Evolutionary conservation across 139 green algal species (phyloP).

Genomic region (Chlamydomonas eustigma): DNA sequence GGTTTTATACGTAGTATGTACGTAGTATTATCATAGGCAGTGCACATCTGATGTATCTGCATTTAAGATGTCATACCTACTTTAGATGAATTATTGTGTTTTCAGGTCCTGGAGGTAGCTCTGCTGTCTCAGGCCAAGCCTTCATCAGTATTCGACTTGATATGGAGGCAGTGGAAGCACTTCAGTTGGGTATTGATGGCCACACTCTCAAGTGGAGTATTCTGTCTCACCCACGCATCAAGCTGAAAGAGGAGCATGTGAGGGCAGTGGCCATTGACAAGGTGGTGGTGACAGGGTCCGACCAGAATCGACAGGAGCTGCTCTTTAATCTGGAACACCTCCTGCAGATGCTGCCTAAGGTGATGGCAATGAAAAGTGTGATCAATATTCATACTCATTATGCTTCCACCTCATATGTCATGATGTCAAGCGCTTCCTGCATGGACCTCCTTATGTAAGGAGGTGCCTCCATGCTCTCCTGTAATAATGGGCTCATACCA

Average conservation of each 20-base stretch:
- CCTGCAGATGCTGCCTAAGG: conserved; percentile 31
- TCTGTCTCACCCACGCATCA: conserved; percentile 56
- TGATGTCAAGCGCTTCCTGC: too few relatives aligned
- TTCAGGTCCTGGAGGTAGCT: background rate
- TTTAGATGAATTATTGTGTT: background rate
- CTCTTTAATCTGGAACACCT: conserved; percentile 48
- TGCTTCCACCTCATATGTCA: too few relatives aligned
- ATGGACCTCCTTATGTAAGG: too few relatives aligned
- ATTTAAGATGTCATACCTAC: background rate
- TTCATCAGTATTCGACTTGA: conserved; percentile 62
- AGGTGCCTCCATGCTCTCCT: too few relatives aligned
- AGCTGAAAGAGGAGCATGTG: conserved; percentile 70
- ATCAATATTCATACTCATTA: too few relatives aligned
- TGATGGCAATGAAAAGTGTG: conserved; percentile 46
- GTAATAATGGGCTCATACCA: too few relatives aligned
- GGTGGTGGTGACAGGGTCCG: conserved; percentile 3
- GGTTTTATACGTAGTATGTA: too few relatives aligned
- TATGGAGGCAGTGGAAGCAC: conserved; percentile 47
- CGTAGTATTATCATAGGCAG: too few relatives aligned
- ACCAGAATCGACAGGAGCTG: conserved; percentile 26
- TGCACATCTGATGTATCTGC: too few relatives aligned
- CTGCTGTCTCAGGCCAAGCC: conserved; percentile 24
- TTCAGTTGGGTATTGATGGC: conserved; percentile 77
- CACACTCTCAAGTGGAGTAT: conserved; percentile 52
- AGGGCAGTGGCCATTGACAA: conserved; percentile 39